phyloP scores from a whole-genome alignment of 805 yeast genomes.

The Myxozyma melibiosi region DNA sequence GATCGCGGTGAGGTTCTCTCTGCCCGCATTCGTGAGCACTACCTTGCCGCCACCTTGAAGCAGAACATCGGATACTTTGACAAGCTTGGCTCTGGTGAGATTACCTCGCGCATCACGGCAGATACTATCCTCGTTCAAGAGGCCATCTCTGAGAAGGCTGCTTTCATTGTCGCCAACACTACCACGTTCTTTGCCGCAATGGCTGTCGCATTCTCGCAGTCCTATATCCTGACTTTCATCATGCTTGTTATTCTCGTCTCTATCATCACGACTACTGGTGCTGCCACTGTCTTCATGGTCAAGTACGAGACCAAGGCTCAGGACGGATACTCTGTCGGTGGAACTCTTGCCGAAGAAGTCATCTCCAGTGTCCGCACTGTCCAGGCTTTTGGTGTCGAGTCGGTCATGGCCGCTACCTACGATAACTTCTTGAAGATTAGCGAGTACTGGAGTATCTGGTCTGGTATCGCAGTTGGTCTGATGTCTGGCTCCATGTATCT shows the following conservation, averaged over 20 bases:
- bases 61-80: slow-evolving; percentile 51
- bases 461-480: slow-evolving; percentile 29
- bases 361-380: slow-evolving; percentile 46
- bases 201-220: slow-evolving; percentile 43
- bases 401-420: slow-evolving; percentile 41
- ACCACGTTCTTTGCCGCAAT: slow-evolving; percentile 47
- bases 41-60: slow-evolving; percentile 43
- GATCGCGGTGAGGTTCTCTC: slow-evolving; percentile 48
- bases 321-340: slow-evolving; percentile 27
- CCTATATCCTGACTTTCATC: slow-evolving; percentile 46
- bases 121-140: slow-evolving; percentile 48
- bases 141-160: slow-evolving; percentile 48
- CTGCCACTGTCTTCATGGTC: slow-evolving; percentile 40
- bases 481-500: slow-evolving; percentile 41
- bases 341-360: slow-evolving; percentile 49
- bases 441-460: slow-evolving; percentile 29
- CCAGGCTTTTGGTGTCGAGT: slow-evolving; percentile 48
- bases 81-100: slow-evolving; percentile 48
- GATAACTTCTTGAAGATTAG: slow-evolving; percentile 39
- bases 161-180: slow-evolving; percentile 44
- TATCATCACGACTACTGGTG: slow-evolving; percentile 40
- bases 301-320: slow-evolving; percentile 23
- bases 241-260: slow-evolving; percentile 42
- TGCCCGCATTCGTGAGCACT: slow-evolving; percentile 46
- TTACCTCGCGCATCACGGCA: slow-evolving; percentile 48